Conservation (phyloP, 441 rosid species). For the Breynia disticha region DNA sequence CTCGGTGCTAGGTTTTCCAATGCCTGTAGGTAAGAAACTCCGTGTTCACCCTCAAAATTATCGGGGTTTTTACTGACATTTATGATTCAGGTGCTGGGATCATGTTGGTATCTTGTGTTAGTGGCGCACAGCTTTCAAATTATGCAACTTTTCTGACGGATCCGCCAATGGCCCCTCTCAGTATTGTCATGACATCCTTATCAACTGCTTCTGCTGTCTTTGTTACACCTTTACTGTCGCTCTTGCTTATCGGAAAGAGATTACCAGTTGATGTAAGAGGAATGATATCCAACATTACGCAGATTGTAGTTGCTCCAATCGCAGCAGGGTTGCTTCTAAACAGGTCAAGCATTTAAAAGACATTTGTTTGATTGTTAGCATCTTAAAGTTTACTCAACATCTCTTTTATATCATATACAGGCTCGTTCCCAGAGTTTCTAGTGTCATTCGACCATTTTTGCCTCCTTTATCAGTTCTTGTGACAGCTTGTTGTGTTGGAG, state of each 20-base stretch:
- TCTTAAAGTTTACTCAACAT: slow-evolving; percentile 1
- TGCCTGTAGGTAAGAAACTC: slow-evolving; percentile 47
- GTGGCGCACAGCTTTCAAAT: slow-evolving; percentile 92
- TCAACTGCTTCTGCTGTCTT: slow-evolving; percentile 79
- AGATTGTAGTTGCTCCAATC: slow-evolving; percentile 77
- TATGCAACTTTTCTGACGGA: slow-evolving; percentile 87
- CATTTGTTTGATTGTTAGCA: slow-evolving; percentile 6
- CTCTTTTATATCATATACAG: slow-evolving; percentile 28
- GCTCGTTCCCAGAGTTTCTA: slow-evolving; percentile 61
- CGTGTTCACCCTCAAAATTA: slow-evolving; percentile 5
- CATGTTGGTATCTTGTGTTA: slow-evolving; percentile 89
- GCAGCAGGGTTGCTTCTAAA: slow-evolving; percentile 73
- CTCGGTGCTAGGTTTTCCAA: slow-evolving; percentile 54
- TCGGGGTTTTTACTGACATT: slow-evolving; percentile 8
- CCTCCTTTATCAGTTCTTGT: slow-evolving; percentile 76
- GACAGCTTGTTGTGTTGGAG: slow-evolving; percentile 84
- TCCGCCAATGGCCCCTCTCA: slow-evolving; percentile 68
- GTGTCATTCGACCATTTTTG: slow-evolving; percentile 55
- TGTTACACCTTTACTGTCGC: slow-evolving; percentile 69
- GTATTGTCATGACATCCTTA: slow-evolving; percentile 92
- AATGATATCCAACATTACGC: slow-evolving; percentile 80
- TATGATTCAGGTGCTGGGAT: slow-evolving; percentile 66
- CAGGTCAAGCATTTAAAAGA: slow-evolving; percentile 30
- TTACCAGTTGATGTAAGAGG: slow-evolving; percentile 85
- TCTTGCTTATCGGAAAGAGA: slow-evolving; percentile 77